Conservation (phyloP, 495 filamentous ascomycete species). For the Penicillium ochrochloron region DNA sequence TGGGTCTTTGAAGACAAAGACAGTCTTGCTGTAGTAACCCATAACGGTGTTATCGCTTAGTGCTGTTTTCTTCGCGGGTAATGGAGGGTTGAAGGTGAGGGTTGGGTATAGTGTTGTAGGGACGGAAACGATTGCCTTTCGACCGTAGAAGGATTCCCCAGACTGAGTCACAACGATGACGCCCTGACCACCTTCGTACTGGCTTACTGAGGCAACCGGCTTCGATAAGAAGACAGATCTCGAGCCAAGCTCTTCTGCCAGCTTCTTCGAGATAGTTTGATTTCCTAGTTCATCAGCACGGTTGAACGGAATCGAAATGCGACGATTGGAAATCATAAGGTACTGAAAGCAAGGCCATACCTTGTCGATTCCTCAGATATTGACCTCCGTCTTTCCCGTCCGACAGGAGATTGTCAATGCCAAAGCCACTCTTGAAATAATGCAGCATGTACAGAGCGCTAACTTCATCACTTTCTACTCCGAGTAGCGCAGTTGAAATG, state of each 20-base stretch:
- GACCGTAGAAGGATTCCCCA: constrained; percentile 21
- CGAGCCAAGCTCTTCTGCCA: constrained; percentile 24
- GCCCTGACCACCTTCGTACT: constrained; percentile 14
- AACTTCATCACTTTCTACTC: constrained; percentile 45
- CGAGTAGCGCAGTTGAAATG: constrained; percentile 40
- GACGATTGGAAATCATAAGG: background rate
- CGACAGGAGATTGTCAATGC: constrained; percentile 46
- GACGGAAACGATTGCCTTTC: constrained; percentile 43
- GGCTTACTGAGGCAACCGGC: constrained; percentile 22
- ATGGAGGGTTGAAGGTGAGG: constrained; percentile 39
- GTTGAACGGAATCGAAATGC: background rate
- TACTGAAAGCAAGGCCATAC: background rate
- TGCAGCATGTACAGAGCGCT: constrained; percentile 53
- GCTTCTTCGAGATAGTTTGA: constrained; percentile 36
- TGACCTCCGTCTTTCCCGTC: constrained; percentile 52
- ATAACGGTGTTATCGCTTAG: constrained; percentile 24
- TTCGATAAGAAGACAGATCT: constrained; percentile 9
- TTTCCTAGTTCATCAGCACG: constrained; percentile 22
- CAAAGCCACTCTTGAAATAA: constrained; percentile 47
- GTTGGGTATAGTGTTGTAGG: constrained; percentile 39
- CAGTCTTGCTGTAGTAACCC: constrained; percentile 44
- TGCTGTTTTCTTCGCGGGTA: constrained; percentile 30
- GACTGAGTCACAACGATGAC: constrained; percentile 17
- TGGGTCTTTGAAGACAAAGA: constrained; percentile 42
- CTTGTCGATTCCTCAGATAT: constrained; percentile 38